phyloP scores from a whole-genome alignment of 352 stramenopile species.

The Halophytophthora polymorphica region DNA sequence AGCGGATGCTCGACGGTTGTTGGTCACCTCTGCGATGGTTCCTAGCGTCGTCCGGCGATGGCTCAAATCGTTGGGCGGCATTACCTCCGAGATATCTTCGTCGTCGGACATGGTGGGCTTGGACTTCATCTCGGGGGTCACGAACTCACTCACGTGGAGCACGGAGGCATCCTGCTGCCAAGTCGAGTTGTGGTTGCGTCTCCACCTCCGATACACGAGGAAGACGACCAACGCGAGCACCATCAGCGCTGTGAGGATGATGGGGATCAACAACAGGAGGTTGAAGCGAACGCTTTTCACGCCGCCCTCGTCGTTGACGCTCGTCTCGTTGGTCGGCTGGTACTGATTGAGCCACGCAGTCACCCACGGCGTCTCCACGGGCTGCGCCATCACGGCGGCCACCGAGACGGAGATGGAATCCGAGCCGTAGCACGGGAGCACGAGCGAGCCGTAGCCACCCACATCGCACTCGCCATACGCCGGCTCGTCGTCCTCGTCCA shows the following conservation, averaged over 20 bases:
- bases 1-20: too few relatives aligned
- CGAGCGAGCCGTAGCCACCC: conserved; percentile 22
- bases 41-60: too few relatives aligned
- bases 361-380: conserved; percentile 17
- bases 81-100: too few relatives aligned
- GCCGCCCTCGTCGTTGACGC: background rate
- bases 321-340: background rate
- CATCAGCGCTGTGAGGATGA: conserved; percentile 1
- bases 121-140: too few relatives aligned
- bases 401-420: conserved; percentile 10
- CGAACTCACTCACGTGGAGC: too few relatives aligned
- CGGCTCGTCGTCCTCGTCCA: conserved; percentile 17
- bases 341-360: conserved; percentile 21
- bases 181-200: conserved; percentile 1
- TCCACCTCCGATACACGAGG: conserved; percentile 5
- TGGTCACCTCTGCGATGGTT: too few relatives aligned
- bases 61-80: too few relatives aligned
- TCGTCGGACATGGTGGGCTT: too few relatives aligned
- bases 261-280: conserved; percentile 15
- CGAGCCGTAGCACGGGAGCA: conserved; percentile 31
- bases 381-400: conserved; percentile 6
- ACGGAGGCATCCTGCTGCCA: background rate
- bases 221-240: conserved; percentile 3
- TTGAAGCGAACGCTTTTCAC: conserved; percentile 6
- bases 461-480: conserved; percentile 16